Evolutionary conservation across 2,329 filamentous ascomycete species (phyloP).

Genomic region (Exserohilum turcica): DNA sequence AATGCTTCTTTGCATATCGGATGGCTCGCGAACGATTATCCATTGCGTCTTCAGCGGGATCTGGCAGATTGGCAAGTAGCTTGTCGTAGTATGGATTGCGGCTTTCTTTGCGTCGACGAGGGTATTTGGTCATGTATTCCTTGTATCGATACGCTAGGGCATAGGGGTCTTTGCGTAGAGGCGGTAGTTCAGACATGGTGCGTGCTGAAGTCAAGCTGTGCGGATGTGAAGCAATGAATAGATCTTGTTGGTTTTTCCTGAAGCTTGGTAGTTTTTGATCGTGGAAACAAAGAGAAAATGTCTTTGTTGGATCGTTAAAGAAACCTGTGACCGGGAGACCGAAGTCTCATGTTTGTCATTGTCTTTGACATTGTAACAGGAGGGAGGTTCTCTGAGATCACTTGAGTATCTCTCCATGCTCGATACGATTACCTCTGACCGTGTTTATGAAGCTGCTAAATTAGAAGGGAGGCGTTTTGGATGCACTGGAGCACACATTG

Average conservation of each 20-base stretch:
- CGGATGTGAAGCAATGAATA: neutral
- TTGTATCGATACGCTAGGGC: constrained; percentile 28
- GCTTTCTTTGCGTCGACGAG: constrained; percentile 12
- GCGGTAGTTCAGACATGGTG: neutral
- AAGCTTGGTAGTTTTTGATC: neutral
- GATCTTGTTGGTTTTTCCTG: neutral
- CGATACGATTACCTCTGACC: neutral
- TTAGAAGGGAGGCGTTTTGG: neutral
- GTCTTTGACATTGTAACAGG: neutral
- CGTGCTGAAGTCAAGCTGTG: neutral
- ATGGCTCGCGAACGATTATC: constrained; percentile 27
- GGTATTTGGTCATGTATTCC: constrained; percentile 25
- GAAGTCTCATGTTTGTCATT: neutral
- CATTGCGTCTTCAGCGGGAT: constrained; percentile 19
- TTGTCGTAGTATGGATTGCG: constrained; percentile 28
- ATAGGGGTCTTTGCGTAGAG: constrained; percentile 22
- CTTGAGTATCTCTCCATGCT: neutral
- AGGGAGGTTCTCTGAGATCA: neutral
- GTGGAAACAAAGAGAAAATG: neutral
- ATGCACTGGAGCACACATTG: neutral
- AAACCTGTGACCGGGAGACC: no score
- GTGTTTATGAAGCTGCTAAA: neutral
- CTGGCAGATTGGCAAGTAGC: constrained; percentile 29
- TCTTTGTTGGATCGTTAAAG: neutral
- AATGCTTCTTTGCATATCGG: constrained; percentile 29